These are phyloP conservation scores for Magnusiomyces magnusii DNA, from an alignment of 1,139 yeast genomes.

Conservation along the genomic window DNA sequence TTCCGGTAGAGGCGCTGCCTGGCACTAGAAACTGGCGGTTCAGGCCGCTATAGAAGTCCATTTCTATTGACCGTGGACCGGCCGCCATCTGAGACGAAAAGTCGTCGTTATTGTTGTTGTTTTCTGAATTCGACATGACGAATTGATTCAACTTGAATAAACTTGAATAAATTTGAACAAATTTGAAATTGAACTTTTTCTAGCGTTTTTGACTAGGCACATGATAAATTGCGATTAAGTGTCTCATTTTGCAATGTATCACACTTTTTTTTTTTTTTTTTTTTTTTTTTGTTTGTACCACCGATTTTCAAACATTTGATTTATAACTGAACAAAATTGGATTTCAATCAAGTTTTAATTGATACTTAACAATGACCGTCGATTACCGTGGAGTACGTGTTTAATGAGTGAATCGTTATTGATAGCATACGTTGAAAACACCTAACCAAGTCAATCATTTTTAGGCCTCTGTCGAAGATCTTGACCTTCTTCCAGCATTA, in stretches of 20 bases:
- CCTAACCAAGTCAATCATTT: too few relatives aligned
- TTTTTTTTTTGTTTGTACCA: not conserved
- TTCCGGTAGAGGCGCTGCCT: constrained; percentile 38
- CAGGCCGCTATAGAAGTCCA: constrained; percentile 37
- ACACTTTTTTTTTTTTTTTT: not conserved
- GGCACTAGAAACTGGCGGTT: constrained; percentile 43
- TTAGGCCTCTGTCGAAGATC: constrained; percentile 52
- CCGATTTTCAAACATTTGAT: not conserved
- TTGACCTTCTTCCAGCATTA: constrained; percentile 54
- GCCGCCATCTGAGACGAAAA: not conserved
- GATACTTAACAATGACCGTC: constrained; percentile 10
- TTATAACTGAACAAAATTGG: too few relatives aligned
- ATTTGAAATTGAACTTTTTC: not conserved
- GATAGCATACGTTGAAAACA: too few relatives aligned
- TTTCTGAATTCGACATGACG: not conserved
- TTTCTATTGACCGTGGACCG: not conserved
- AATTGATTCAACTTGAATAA: not conserved
- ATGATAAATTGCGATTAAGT: not conserved
- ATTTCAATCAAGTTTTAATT: too few relatives aligned
- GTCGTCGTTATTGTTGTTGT: not conserved
- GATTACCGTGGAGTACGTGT: constrained; percentile 28
- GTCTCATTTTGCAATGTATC: not conserved
- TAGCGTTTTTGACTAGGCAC: not conserved
- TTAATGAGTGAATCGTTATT: too few relatives aligned
- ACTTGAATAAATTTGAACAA: not conserved